These are phyloP conservation scores for Cryomyces minteri DNA, from an alignment of 495 filamentous ascomycete species.

Conservation along the genomic window DNA sequence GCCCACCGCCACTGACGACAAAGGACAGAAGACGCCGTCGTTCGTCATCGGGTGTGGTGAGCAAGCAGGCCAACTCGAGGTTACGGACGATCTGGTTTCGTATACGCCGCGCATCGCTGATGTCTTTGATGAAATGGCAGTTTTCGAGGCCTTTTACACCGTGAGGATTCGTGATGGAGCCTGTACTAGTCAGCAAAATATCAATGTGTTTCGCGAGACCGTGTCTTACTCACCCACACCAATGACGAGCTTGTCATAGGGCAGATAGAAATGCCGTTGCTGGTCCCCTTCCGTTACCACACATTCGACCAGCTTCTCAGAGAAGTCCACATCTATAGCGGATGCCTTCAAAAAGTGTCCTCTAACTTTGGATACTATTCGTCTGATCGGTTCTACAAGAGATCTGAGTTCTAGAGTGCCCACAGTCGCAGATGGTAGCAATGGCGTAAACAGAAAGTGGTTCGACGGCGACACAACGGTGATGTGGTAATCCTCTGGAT, in stretches of 20 bases:
- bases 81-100: constrained; percentile 84
- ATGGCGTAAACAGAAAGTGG: constrained; percentile 95
- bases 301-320: constrained; percentile 75
- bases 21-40: constrained; percentile 78
- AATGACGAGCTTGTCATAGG: constrained; percentile 96
- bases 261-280: constrained; percentile 69
- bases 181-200: constrained; percentile 15
- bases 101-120: constrained; percentile 76
- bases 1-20: constrained; percentile 85
- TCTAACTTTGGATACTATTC: constrained; percentile 54
- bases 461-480: constrained; percentile 88
- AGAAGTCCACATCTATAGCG: constrained; percentile 81
- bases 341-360: constrained; percentile 82
- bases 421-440: constrained; percentile 92
- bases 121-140: constrained; percentile 86
- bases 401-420: constrained; percentile 84
- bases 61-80: constrained; percentile 81
- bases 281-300: constrained; percentile 49
- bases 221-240: constrained; percentile 46
- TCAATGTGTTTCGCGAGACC: background rate
- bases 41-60: constrained; percentile 81
- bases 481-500: constrained; percentile 81
- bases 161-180: constrained; percentile 83
- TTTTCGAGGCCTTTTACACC: constrained; percentile 91
- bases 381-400: constrained; percentile 79